Percentiles rank a stretch among this genome's conserved stretches.
Evolutionary conservation across 2,329 filamentous ascomycete species (phyloP).

Genomic region (Chaetothyriales sp.): DNA sequence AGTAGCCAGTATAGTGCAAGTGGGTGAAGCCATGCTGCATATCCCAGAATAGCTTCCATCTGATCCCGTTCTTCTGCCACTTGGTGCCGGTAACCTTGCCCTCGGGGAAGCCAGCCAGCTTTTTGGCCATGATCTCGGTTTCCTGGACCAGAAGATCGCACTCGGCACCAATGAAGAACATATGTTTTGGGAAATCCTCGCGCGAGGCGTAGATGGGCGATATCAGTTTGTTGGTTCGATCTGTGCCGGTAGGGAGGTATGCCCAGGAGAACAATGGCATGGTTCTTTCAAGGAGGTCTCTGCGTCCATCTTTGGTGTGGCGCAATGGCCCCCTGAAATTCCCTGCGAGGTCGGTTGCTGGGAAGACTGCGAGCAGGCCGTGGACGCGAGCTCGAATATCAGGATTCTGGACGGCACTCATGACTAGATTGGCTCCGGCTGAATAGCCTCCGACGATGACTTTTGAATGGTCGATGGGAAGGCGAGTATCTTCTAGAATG

Average conservation of each 20-base stretch:
- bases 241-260: slow-evolving; percentile 25
- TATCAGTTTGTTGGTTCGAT: slow-evolving; percentile 27
- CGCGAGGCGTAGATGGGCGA: slow-evolving; percentile 26
- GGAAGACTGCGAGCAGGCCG: slow-evolving; percentile 32
- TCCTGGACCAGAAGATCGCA: slow-evolving; percentile 34
- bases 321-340: slow-evolving; percentile 19
- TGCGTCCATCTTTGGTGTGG: slow-evolving; percentile 11
- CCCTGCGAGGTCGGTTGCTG: slow-evolving; percentile 29
- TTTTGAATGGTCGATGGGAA: slow-evolving; percentile 32
- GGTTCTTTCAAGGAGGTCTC: slow-evolving; percentile 16
- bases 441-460: slow-evolving; percentile 30
- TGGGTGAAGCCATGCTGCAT: slow-evolving; percentile 13
- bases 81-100: slow-evolving; percentile 11
- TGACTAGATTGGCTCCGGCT: slow-evolving; percentile 32
- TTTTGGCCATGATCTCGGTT: slow-evolving; percentile 21
- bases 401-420: slow-evolving; percentile 29
- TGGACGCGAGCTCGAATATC: slow-evolving; percentile 22
- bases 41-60: slow-evolving; percentile 6
- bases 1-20: slow-evolving; percentile 5
- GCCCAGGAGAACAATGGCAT: slow-evolving; percentile 26
- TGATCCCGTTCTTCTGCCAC: slow-evolving; percentile 14
- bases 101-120: slow-evolving; percentile 15
- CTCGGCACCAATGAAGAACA: slow-evolving; percentile 33
- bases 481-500: slow-evolving; percentile 28
- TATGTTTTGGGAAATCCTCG: slow-evolving; percentile 25